Evolutionary conservation across 2,329 filamentous ascomycete genomes (phyloP), one percentile per base, ranked within the genome.

Genomic region (Colletotrichum tropicicola): DNA sequence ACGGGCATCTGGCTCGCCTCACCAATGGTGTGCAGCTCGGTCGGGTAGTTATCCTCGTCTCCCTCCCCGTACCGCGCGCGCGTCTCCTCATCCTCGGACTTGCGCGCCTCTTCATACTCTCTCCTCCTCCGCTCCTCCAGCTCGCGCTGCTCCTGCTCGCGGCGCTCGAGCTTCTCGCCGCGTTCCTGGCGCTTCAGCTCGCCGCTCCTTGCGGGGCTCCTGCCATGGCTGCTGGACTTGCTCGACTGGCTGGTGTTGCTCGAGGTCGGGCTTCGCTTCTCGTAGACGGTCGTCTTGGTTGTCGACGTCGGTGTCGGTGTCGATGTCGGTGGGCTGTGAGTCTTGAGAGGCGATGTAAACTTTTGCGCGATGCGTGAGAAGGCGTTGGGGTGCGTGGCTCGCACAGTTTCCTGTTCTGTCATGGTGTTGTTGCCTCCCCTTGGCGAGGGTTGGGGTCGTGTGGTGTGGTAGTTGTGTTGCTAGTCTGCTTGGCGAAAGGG

Each of bases 311-410:
- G 23, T 3, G 21, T 51, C 6, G 45, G 10, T 1, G 52, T 62
- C 19, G 56, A 17, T 3, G 17, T 41, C 10, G 48, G 8, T 2
- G 37, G 48, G 44, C 39, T 39, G 28, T 61, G 27, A 30, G 44
- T 41, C 25, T 67, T 64, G 41, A 59, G 19, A 3, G 62, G 44
- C 15, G 32, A 55, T 12, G 55, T 51, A 23, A 67, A 41, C 57
- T 57, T 67, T 17, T 67, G 64, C n/a, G 65, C 56, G 10, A 67
- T 44, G 23, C 65, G 65, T 1, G 69, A 62, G 59, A 73, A 68
- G 23, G 73, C 66, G 63, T 58, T 61, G 9, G 57, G 30, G 19
- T 39, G 45, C 8, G 62, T 44, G 8, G 56, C 23, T 37, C 43
- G 15, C 9, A 54, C 49, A 17, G 21, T 6, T 48, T 51, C 51